These are phyloP conservation scores for Dicorynia guianensis DNA, from an alignment of 306 rosid species.

Conservation along the genomic window DNA sequence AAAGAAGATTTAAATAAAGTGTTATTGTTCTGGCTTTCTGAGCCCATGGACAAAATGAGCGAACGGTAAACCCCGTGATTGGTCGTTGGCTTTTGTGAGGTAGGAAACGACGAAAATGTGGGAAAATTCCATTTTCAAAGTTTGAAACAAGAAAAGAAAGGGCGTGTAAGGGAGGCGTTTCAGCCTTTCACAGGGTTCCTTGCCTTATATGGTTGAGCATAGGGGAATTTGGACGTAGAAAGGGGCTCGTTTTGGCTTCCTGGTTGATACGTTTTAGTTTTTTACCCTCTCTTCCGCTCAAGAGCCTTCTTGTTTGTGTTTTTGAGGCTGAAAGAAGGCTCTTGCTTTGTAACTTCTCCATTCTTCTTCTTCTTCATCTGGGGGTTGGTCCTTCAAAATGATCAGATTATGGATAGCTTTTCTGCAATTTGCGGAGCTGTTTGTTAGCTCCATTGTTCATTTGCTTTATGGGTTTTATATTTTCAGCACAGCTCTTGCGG, in stretches of 20 bases:
- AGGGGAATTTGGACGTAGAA: background rate
- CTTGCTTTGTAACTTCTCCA: slow-evolving; percentile 7
- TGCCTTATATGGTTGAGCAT: background rate
- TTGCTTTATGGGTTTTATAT: slow-evolving; percentile 85
- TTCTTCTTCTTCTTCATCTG: background rate
- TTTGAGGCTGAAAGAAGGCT: slow-evolving; percentile 41
- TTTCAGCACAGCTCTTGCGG: slow-evolving; percentile 89
- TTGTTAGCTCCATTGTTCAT: slow-evolving; percentile 77
- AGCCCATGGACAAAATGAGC: slow-evolving; percentile 10
- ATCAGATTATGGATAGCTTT: slow-evolving; percentile 62
- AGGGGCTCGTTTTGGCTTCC: slow-evolving; percentile 7
- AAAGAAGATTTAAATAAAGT: too few relatives aligned
- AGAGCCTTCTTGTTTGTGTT: slow-evolving; percentile 52
- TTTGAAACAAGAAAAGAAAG: slow-evolving; percentile 9
- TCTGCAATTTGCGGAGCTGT: slow-evolving; percentile 70
- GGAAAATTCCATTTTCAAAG: slow-evolving; percentile 30
- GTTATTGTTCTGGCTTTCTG: background rate
- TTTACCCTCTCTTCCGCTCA: slow-evolving; percentile 35
- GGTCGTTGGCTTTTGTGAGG: slow-evolving; percentile 33
- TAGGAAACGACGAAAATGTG: slow-evolving; percentile 53
- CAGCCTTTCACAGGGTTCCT: background rate
- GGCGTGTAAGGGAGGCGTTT: slow-evolving; percentile 6
- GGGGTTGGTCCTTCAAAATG: slow-evolving; percentile 51
- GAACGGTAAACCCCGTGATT: slow-evolving; percentile 23
- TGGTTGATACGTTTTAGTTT: slow-evolving; percentile 39